These are phyloP conservation scores for Benincasa hispida DNA, from an alignment of 306 rosid species.

Conservation along the genomic window DNA sequence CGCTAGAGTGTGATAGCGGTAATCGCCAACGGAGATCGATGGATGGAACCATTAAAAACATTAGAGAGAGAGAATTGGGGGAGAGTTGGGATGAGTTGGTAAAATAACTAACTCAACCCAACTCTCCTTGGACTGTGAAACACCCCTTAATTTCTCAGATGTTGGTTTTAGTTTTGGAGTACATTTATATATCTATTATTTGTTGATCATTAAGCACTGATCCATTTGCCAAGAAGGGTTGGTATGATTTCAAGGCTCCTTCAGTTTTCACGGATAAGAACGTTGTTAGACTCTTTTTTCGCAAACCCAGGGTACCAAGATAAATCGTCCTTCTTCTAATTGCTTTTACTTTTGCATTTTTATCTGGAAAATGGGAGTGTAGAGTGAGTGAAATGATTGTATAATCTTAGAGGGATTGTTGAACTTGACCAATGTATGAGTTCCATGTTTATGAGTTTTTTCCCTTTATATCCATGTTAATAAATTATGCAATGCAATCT, in stretches of 20 bases:
- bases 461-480: not conserved
- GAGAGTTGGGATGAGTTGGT: too few relatives aligned
- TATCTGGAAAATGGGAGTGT: not conserved
- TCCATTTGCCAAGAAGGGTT: slow-evolving; percentile 96
- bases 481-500: not conserved
- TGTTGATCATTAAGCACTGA: slow-evolving; percentile 33
- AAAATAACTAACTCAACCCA: too few relatives aligned
- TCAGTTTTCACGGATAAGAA: slow-evolving; percentile 46
- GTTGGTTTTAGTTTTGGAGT: not conserved
- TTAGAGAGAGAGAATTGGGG: too few relatives aligned
- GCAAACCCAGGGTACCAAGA: slow-evolving; percentile 99
- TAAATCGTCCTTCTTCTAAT: not conserved
- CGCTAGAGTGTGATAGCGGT: too few relatives aligned
- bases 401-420: not conserved
- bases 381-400: not conserved
- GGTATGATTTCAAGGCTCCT: slow-evolving; percentile 93
- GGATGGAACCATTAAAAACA: too few relatives aligned
- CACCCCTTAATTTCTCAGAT: not conserved
- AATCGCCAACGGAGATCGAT: too few relatives aligned
- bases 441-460: not conserved
- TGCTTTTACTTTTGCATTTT: not conserved
- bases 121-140: too few relatives aligned
- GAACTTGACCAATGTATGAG: not conserved
- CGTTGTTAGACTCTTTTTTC: slow-evolving; percentile 77
- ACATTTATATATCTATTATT: not conserved